Evolutionary conservation across 73 alveolate genomes (phyloP).

Genomic region (Symbiodinium pilosum): DNA sequence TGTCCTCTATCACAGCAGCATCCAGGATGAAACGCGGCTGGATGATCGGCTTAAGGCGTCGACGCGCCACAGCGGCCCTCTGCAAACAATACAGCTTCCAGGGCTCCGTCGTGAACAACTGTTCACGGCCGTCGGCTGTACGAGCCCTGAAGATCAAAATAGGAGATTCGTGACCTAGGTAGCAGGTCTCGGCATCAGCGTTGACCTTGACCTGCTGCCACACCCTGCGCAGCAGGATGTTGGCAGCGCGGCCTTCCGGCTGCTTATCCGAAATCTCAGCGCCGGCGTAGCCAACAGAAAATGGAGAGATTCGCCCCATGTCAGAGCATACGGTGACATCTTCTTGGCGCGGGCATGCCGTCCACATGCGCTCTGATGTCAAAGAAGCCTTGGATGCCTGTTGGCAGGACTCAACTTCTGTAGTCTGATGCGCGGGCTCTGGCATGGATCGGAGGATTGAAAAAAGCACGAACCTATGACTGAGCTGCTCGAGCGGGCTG

Average conservation of each 20-base stretch:
- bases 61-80: not conserved
- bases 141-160: not conserved
- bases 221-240: not conserved
- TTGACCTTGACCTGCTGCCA: conserved; percentile 5
- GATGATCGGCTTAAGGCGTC: not conserved
- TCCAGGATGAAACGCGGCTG: not conserved
- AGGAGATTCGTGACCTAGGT: not conserved
- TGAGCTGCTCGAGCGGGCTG: too few relatives aligned
- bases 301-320: not conserved
- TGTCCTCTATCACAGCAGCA: not conserved
- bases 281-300: not conserved
- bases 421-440: not conserved
- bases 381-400: not conserved
- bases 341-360: not conserved
- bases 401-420: not conserved
- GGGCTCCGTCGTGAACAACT: not conserved
- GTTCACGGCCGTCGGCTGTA: not conserved
- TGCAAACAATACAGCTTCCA: not conserved
- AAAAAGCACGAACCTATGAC: too few relatives aligned
- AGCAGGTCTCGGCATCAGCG: not conserved
- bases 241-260: not conserved
- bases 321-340: not conserved
- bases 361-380: not conserved
- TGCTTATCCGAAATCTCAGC: not conserved
- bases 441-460: too few relatives aligned